Evolutionary conservation across 2,329 filamentous ascomycete genomes (phyloP), one percentile per base, ranked within the genome.

Genomic region (Colletotrichum musae): DNA sequence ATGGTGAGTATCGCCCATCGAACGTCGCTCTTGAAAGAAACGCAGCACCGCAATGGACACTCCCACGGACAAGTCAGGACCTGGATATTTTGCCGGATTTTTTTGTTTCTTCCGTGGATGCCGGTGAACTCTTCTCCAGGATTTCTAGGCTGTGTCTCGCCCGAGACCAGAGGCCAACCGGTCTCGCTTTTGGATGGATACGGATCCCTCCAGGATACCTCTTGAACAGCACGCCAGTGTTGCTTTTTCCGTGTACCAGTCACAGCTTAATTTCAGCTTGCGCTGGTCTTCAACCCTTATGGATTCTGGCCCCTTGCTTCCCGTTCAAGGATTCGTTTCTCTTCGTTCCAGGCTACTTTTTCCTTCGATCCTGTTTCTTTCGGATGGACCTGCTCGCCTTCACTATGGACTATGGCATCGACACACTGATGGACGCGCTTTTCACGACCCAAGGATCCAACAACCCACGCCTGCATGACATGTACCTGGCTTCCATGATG

Each of bases 1-100:
- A 43, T 69, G 72, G 81, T 83, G 71, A 83, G 81, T 83, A 81
- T 81, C 72, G 76, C 78, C 80, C 79, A 73, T 71, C 51, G 70
- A 67, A 71, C 73, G 59, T 36, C 32, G 43, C 39, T 24, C 16
- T 18, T 24, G 51, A 52, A 57, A 36, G 51, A 52, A 57, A 36
- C 24, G 62, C n/a, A 36, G 9, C 58, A 69, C 18, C 70, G 62
- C 67, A 41, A 64, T 68, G 76, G 76, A 77, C 62, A 48, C 45
- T 71, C 71, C 70, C 7, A 10, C 52, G 70, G 56, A 57, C 9
- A 43, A 70, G 13, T 32, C 36, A 26, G 18, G 53, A n/a, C 50
- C 51, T 48, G 64, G 63, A 53, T 15, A 36, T 57, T 60, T 32
- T 52, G 21, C 32, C 63, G 64, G 26, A 61, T 56, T 12, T 54